Percentiles rank a stretch among this genome's conserved stretches.
Evolutionary conservation across 306 rosid genomes (phyloP).

Genomic region (Arachis stenosperma): DNA sequence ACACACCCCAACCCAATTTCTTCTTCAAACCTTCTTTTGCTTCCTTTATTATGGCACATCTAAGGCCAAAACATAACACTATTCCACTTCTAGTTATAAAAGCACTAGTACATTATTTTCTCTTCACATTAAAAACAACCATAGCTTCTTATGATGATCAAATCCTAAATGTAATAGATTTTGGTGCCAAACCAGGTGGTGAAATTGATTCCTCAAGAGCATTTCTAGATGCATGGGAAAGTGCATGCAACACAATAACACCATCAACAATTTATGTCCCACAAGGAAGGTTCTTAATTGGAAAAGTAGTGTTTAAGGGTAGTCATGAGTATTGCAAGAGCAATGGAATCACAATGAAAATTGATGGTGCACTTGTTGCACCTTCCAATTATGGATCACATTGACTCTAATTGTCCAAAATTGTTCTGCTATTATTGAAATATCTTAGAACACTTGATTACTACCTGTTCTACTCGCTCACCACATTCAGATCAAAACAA

Average conservation of each 20-base stretch:
- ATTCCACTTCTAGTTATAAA: not conserved
- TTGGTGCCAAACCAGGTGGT: conserved; percentile 49
- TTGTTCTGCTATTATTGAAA: no score
- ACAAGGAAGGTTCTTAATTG: no score
- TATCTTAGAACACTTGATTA: no score
- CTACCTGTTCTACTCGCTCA: no score
- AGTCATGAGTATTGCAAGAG: conserved; percentile 38
- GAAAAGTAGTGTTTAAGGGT: conserved; percentile 43
- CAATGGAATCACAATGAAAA: conserved; percentile 39
- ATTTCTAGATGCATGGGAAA: conserved; percentile 46
- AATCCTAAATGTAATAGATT: conserved; percentile 16
- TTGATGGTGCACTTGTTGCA: conserved; percentile 54
- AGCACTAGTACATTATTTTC: not conserved
- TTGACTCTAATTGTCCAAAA: no score
- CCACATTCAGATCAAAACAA: no score
- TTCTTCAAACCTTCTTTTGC: not conserved
- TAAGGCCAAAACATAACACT: not conserved
- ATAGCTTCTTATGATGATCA: not conserved
- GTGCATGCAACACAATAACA: conserved; percentile 45
- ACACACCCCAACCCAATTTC: not conserved
- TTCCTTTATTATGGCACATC: no score
- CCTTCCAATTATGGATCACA: conserved; percentile 31
- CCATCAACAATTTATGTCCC: conserved; percentile 53
- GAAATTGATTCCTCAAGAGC: conserved; percentile 46
- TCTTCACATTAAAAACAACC: conserved; percentile 21